Base-by-base conservation (phyloP, 2,329 filamentous ascomycete genomes). In the Pseudocercospora ulei region DNA sequence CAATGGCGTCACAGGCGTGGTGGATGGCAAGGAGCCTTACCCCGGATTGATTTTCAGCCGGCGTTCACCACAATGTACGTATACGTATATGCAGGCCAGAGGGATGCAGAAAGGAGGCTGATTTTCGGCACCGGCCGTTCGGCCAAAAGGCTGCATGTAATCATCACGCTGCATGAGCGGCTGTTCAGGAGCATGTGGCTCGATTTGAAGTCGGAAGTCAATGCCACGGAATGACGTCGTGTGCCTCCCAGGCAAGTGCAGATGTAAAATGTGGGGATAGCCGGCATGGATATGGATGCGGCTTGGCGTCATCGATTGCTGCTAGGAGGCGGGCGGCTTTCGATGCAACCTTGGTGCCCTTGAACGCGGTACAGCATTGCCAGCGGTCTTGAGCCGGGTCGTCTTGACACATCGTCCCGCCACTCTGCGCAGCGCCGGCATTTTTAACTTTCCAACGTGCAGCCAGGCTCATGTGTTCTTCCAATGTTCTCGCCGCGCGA, bases 401-500 rank as follows among this genome's bases (percentile, higher is more conserved):
- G 23, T 22, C 18, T 33, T 20, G 30, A 33, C 30, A 22, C 30
- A 33, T 33, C 30, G 13, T 33, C 23, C 8, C 29, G n/a, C 12
- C 16, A 31, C 8, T 12, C 18, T 31, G 8, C 29, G 8, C 20
- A 22, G 30, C 30, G 18, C 30, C 13, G 30, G 30, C 30, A 19
- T 33, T 33, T 19, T 33, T 26, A 11, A 26, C n/a, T 8, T 23
- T n/a, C n/a, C n/a, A n/a, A n/a, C 17, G 7, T 23, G 17, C 30
- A 22, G 14, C 11, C 30, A 33, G n/a, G 30, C 30, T 33, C 12
- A 44, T 44, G 42, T 16, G 16, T 36, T 13, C 35, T 34, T 2
- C 41, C 35, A 17, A 47, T 47, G 45, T 27, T 36, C 17, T 39
- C 38, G 18, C 13, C 35, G 18, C 45, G 39, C 24, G 45, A 45